phyloP scores from a whole-genome alignment of 2,329 filamentous ascomycete genomes.

The Aspergillus quadricinctus region DNA sequence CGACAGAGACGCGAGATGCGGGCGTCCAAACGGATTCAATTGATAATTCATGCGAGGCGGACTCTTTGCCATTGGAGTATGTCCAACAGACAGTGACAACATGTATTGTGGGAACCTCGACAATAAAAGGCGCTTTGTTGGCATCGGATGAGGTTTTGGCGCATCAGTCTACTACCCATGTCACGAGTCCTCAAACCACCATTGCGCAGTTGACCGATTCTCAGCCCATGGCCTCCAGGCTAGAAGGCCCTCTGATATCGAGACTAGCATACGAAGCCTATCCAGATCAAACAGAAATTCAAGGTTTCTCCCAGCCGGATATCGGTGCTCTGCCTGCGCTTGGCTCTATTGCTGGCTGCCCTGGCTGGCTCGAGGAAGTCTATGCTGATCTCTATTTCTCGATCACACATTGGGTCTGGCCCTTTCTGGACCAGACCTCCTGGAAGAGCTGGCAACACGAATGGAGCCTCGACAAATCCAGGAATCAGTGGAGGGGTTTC shows the following conservation, averaged over 20 bases:
- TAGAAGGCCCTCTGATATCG: conserved; percentile 1
- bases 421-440: conserved; percentile 19
- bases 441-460: conserved; percentile 22
- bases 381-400: conserved; percentile 25
- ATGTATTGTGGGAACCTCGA: not conserved
- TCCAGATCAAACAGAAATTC: not conserved
- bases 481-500: conserved; percentile 21
- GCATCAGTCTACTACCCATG: not conserved
- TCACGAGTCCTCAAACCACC: not conserved
- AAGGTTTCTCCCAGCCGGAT: not conserved
- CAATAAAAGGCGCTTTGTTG: not conserved
- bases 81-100: not conserved
- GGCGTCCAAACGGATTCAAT: conserved; percentile 21
- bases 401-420: conserved; percentile 24
- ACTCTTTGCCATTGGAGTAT: not conserved
- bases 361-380: conserved; percentile 19
- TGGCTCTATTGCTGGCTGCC: conserved; percentile 5
- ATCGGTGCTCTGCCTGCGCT: not conserved
- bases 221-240: not conserved
- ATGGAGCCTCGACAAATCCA: conserved; percentile 4
- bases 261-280: conserved; percentile 1
- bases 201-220: not conserved
- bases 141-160: not conserved
- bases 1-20: conserved; percentile 12
- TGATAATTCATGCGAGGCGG: not conserved